A percentile compares a stretch with the other conserved stretches of the same genome.
phyloP scores from a whole-genome alignment of 495 filamentous ascomycete species.

The Venustampulla echinocandica region DNA sequence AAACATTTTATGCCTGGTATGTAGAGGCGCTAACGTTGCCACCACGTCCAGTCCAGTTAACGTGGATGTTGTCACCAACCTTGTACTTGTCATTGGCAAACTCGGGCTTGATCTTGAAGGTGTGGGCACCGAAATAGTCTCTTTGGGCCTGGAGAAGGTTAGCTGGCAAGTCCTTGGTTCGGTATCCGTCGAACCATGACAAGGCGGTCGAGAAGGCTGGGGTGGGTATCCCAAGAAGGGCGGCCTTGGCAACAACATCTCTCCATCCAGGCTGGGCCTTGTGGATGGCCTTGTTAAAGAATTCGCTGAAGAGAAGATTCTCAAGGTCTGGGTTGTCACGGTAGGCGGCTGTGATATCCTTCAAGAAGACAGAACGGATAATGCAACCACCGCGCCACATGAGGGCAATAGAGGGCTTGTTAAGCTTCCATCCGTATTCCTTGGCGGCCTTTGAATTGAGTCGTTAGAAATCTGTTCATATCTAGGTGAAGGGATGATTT shows the following conservation, averaged over 20 bases:
- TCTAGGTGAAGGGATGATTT: slow-evolving; percentile 27
- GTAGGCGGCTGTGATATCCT: slow-evolving; percentile 97
- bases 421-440: slow-evolving; percentile 95
- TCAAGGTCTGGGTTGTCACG: slow-evolving; percentile 89
- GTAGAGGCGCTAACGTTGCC: slow-evolving; percentile 95
- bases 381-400: slow-evolving; percentile 99
- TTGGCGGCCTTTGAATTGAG: slow-evolving; percentile 68
- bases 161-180: slow-evolving; percentile 88
- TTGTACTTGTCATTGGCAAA: slow-evolving; percentile 73
- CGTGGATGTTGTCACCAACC: slow-evolving; percentile 85
- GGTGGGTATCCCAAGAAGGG: slow-evolving; percentile 87
- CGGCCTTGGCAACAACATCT: slow-evolving; percentile 84
- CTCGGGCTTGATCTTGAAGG: slow-evolving; percentile 96
- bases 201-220: slow-evolving; percentile 95
- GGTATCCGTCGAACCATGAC: slow-evolving; percentile 96
- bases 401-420: slow-evolving; percentile 98
- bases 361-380: slow-evolving; percentile 98
- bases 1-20: slow-evolving; percentile 75
- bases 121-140: slow-evolving; percentile 99
- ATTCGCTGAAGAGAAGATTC: slow-evolving; percentile 96
- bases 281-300: slow-evolving; percentile 99
- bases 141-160: slow-evolving; percentile 97
- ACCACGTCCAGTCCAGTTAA: slow-evolving; percentile 98
- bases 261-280: slow-evolving; percentile 93
- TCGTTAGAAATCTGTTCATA: slow-evolving; percentile 20